phyloP scores from a whole-genome alignment of 2,329 filamentous ascomycete species.

The Diaporthe amygdali region DNA sequence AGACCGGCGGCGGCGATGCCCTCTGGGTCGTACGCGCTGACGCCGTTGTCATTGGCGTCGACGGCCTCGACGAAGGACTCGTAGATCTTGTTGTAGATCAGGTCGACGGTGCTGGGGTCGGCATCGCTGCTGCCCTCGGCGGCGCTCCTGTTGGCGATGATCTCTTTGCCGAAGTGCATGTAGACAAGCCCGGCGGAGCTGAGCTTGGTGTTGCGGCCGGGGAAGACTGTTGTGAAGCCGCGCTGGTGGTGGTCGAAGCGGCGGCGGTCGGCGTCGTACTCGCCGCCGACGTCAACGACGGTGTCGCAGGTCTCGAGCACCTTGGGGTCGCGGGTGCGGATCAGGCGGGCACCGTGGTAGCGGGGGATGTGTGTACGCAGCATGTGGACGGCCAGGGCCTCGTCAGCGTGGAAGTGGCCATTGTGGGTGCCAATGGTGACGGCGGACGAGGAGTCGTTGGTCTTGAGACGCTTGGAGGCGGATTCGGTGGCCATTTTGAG shows the following conservation, averaged over 20 bases:
- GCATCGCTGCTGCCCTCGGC: conserved; percentile 41
- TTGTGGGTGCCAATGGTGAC: conserved; percentile 91
- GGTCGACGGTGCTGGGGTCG: conserved; percentile 69
- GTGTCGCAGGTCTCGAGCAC: conserved; percentile 85
- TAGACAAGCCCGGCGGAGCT: conserved; percentile 94
- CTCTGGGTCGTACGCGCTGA: conserved; percentile 78
- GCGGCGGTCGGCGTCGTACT: conserved; percentile 78
- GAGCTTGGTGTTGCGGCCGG: conserved; percentile 83
- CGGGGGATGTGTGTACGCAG: conserved; percentile 80
- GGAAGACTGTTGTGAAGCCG: conserved; percentile 85
- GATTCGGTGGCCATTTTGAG: conserved; percentile 65
- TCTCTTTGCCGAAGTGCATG: conserved; percentile 88
- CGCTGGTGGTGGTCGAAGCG: conserved; percentile 99
- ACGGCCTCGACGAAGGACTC: conserved; percentile 93
- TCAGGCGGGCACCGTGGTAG: conserved; percentile 75
- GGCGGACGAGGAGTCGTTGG: conserved; percentile 52
- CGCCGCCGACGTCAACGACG: conserved; percentile 96
- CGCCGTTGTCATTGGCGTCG: conserved; percentile 97
- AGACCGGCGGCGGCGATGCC: conserved; percentile 73
- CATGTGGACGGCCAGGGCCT: conserved; percentile 95
- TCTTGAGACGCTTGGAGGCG: conserved; percentile 85
- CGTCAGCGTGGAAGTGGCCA: conserved; percentile 98
- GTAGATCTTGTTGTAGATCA: conserved; percentile 90
- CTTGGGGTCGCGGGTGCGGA: conserved; percentile 86
- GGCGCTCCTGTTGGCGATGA: conserved; percentile 73